phyloP scores from a whole-genome alignment of 768 basidiomycete genomes.

The Tubosaeta sp. region DNA sequence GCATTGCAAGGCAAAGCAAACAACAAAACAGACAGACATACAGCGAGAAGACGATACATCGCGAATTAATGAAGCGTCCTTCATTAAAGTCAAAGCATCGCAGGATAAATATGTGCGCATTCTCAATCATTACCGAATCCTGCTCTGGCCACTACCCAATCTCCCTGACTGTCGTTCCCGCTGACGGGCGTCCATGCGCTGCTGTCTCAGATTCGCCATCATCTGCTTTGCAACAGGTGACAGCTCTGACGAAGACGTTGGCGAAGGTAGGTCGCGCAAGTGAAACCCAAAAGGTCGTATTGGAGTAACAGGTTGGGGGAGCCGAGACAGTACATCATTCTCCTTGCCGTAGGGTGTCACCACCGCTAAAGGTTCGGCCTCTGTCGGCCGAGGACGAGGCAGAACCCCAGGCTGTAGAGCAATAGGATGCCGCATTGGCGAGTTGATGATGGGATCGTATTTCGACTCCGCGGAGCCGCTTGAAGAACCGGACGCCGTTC shows the following conservation, averaged over 20 bases:
- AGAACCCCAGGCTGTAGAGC: slow-evolving; percentile 4
- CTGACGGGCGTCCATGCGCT: slow-evolving; percentile 32
- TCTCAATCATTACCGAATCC: slow-evolving; percentile 28
- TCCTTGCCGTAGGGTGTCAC: slow-evolving; percentile 15
- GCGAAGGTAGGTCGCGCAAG: slow-evolving; percentile 43
- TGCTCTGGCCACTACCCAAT: slow-evolving; percentile 29
- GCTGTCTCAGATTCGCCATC: slow-evolving; percentile 58
- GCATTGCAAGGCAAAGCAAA: slow-evolving; percentile 3
- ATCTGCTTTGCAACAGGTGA: slow-evolving; percentile 65
- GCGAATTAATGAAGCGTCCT: slow-evolving; percentile 9
- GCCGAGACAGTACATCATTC: slow-evolving; percentile 23
- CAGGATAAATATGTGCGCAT: background rate
- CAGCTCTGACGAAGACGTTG: slow-evolving; percentile 68
- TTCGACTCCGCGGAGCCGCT: slow-evolving; percentile 17
- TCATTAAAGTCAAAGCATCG: slow-evolving; percentile 14
- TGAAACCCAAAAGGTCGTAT: slow-evolving; percentile 39
- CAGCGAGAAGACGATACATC: slow-evolving; percentile 12
- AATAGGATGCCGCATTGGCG: slow-evolving; percentile 2
- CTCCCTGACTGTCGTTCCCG: slow-evolving; percentile 30
- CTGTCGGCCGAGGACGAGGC: background rate
- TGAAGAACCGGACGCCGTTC: slow-evolving; percentile 26
- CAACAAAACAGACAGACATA: slow-evolving; percentile 6
- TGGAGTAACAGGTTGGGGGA: slow-evolving; percentile 42
- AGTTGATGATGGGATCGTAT: slow-evolving; percentile 1
- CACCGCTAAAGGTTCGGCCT: background rate